Percentiles rank a stretch among this genome's conserved stretches.
Conservation (phyloP, 1,284 basidiomycete genomes). For the Cutaneotrichosporon mucoides region DNA sequence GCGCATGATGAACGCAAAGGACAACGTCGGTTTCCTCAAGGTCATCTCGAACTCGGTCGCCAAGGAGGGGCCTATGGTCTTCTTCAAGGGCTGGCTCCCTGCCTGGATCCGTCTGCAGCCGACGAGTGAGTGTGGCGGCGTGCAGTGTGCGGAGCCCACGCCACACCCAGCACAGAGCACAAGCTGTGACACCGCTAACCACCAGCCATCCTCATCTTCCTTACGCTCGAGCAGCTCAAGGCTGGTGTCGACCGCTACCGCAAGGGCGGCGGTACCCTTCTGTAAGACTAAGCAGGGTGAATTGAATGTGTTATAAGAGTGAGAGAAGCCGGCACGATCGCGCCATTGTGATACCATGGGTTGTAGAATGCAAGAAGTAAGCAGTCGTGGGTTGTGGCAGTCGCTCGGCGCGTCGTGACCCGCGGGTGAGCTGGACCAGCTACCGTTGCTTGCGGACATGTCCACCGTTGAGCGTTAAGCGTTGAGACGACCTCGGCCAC, state of each 20-base stretch:
- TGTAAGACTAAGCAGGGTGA: conserved; percentile 1
- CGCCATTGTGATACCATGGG: too few relatives aligned
- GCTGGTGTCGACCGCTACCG: conserved; percentile 40
- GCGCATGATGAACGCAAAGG: conserved; percentile 84
- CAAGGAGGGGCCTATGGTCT: conserved; percentile 79
- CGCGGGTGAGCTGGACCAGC: too few relatives aligned
- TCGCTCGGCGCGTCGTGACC: too few relatives aligned
- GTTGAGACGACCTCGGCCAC: too few relatives aligned
- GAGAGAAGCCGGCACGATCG: too few relatives aligned
- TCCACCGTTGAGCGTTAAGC: too few relatives aligned
- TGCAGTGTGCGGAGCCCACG: too few relatives aligned
- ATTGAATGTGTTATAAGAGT: too few relatives aligned
- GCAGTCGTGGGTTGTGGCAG: too few relatives aligned
- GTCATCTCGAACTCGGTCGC: conserved; percentile 69
- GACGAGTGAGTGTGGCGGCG: conserved; percentile 49
- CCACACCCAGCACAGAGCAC: too few relatives aligned
- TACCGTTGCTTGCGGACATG: too few relatives aligned
- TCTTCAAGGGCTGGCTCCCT: conserved; percentile 76
- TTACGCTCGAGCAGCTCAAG: conserved; percentile 64
- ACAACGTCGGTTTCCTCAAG: conserved; percentile 66
- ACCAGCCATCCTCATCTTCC: conserved; percentile 60
- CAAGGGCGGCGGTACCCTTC: conserved; percentile 23
- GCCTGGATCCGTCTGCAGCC: conserved; percentile 76
- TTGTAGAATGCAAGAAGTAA: too few relatives aligned
- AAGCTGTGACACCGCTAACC: conserved; percentile 4